These are phyloP conservation scores for Auricularia cornea DNA, from an alignment of 768 basidiomycete genomes.

Conservation along the genomic window DNA sequence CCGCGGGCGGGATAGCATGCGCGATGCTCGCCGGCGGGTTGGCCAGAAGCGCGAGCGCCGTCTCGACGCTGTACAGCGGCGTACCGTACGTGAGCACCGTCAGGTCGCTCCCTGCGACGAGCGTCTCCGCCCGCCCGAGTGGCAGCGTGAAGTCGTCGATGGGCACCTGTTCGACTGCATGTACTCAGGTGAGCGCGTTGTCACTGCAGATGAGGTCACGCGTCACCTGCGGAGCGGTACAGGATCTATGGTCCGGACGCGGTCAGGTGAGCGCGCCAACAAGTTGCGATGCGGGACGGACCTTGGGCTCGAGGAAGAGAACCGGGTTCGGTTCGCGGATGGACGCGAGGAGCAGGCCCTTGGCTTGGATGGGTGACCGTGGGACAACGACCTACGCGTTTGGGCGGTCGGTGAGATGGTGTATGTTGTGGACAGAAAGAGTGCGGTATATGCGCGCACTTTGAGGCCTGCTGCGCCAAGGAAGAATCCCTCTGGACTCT, in stretches of 20 bases:
- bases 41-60: conserved; percentile 64
- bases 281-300: conserved; percentile 3
- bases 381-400: conserved; percentile 66
- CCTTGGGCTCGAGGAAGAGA: conserved; percentile 89
- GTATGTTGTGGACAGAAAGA: not conserved
- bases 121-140: conserved; percentile 69
- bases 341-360: conserved; percentile 76
- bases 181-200: not conserved
- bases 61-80: conserved; percentile 82
- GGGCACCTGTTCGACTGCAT: conserved; percentile 85
- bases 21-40: conserved; percentile 59
- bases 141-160: conserved; percentile 82
- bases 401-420: not conserved
- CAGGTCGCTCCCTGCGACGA: conserved; percentile 70
- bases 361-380: conserved; percentile 91
- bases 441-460: conserved; percentile 29
- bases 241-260: conserved; percentile 36
- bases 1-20: conserved; percentile 50
- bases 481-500: conserved; percentile 93
- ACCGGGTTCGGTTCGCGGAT: conserved; percentile 92
- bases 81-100: conserved; percentile 93
- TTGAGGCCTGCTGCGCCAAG: conserved; percentile 86
- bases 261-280: not conserved
- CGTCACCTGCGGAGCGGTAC: conserved; percentile 78
- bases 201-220: not conserved